Evolutionary conservation across 2,329 filamentous ascomycete species (phyloP).

Genomic region (Onygena corvina): DNA sequence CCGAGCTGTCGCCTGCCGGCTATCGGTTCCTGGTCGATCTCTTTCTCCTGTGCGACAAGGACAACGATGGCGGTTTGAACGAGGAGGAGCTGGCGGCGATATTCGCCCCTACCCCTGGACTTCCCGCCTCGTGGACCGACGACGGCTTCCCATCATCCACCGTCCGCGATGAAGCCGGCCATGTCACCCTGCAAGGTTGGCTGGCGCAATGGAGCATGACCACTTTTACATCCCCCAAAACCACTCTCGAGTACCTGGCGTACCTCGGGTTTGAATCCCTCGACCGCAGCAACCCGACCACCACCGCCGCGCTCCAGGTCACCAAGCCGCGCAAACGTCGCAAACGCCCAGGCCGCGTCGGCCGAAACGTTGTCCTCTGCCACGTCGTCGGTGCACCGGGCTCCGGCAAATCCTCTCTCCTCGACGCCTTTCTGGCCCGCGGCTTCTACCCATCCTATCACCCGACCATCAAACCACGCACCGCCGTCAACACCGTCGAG

Average conservation of each 20-base stretch:
- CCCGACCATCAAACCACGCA: conserved; percentile 87
- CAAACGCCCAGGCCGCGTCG: conserved; percentile 68
- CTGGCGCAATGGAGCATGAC: conserved; percentile 99
- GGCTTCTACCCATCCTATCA: conserved; percentile 75
- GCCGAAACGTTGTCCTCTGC: conserved; percentile 86
- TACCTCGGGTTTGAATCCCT: conserved; percentile 87
- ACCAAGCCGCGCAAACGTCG: conserved; percentile 84
- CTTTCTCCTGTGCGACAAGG: conserved; percentile 89
- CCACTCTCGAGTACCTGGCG: conserved; percentile 86
- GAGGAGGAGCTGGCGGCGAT: conserved; percentile 71
- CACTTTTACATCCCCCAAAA: conserved; percentile 89
- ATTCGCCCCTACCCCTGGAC: conserved; percentile 83
- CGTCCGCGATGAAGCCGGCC: conserved; percentile 84
- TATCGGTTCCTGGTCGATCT: conserved; percentile 97
- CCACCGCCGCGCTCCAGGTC: conserved; percentile 75
- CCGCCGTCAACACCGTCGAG: conserved; percentile 92
- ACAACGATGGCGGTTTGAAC: conserved; percentile 91
- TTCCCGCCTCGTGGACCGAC: conserved; percentile 77
- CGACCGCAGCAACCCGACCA: conserved; percentile 58
- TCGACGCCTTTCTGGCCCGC: conserved; percentile 82
- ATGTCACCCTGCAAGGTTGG: conserved; percentile 95
- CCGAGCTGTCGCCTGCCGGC: conserved; percentile 83
- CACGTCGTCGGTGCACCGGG: conserved; percentile 78
- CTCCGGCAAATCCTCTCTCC: conserved; percentile 79
- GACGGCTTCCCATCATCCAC: conserved; percentile 85